These are phyloP conservation scores for Sechiopsis laciniata DNA, from an alignment of 306 rosid genomes.

Conservation along the genomic window DNA sequence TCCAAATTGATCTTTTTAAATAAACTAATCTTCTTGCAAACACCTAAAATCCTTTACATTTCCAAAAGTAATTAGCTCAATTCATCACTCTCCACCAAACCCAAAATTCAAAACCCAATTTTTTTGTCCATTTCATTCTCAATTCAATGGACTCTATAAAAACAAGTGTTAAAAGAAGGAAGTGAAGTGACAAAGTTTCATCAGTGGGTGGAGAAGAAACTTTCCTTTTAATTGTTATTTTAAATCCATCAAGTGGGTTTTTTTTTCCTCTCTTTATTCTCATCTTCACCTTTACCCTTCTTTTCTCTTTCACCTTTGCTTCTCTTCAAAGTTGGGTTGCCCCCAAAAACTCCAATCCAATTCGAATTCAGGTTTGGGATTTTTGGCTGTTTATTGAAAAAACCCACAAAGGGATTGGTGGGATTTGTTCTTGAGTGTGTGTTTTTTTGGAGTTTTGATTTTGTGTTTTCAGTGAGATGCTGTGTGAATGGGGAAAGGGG, in stretches of 20 bases:
- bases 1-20: background rate
- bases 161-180: background rate
- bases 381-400: background rate
- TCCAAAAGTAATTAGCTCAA: too few species aligned
- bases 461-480: slow-evolving; percentile 31
- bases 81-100: slow-evolving; percentile 14
- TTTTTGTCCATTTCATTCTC: background rate
- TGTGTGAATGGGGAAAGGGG: slow-evolving; percentile 50
- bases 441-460: background rate
- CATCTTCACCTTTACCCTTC: slow-evolving; percentile 18
- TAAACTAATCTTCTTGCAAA: background rate
- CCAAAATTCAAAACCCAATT: background rate
- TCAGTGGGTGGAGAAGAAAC: slow-evolving; percentile 15
- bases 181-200: slow-evolving; percentile 4
- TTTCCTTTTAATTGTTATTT: background rate
- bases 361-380: background rate
- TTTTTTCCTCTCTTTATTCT: slow-evolving; percentile 11
- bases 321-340: slow-evolving; percentile 71
- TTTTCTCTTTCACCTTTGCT: slow-evolving; percentile 41
- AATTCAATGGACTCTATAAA: background rate
- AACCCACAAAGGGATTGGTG: slow-evolving; percentile 10
- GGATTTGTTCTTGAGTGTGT: background rate
- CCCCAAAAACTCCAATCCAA: slow-evolving; percentile 36
- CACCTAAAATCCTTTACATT: background rate
- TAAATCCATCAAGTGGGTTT: slow-evolving; percentile 9